Evolutionary conservation across 164 flowering plant species (phyloP), one percentile per base, ranked within the genome.

Genomic region (Stephania japonica): DNA sequence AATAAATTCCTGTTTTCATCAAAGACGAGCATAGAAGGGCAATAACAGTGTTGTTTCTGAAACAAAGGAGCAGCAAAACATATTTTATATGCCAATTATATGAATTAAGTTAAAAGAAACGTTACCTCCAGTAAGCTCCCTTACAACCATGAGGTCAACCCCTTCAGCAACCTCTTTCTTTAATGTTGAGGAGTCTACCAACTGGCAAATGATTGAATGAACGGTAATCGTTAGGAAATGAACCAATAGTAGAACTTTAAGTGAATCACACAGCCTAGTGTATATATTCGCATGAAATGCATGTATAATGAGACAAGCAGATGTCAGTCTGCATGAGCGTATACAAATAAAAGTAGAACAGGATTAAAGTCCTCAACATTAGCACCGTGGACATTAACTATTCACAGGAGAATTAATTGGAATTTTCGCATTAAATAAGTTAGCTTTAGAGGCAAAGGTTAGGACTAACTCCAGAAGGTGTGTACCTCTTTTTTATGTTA

Each of bases 61-160:
- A 62, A 19, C 10, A 23, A 47, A 27, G 9, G 7, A 56, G 16
- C 16, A 70, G 6, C 42, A 1, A 67, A 42, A 50, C 56, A 68
- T 7, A 68, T 68, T 67, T 7, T n/a, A 19, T 43, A 21, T 68
- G 14, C 6, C 21, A 18, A 24, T 41, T 21, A 7, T 19, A 42
- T 0, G 23, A 18, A 16, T 14, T 47, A 32, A 68, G 73, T 13
- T 56, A n/a, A 11, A 7, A 41, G 47, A 1, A 75, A 68, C 65
- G 83, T 76, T 61, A 95, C 99, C 99, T 87, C 98, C 98, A 12
- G 99, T 95, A 62, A 95, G 99, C 85, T 95, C 99, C 80, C 99
- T 89, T 18, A 95, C 92, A 78, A 95, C 99, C 97, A 95, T 89
- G 43, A 95, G 82, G 70, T 95, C 99, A 75, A 95, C 99, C 77